Evolutionary conservation across 2,329 filamentous ascomycete species (phyloP).

Genomic region (Fusarium sp.): DNA sequence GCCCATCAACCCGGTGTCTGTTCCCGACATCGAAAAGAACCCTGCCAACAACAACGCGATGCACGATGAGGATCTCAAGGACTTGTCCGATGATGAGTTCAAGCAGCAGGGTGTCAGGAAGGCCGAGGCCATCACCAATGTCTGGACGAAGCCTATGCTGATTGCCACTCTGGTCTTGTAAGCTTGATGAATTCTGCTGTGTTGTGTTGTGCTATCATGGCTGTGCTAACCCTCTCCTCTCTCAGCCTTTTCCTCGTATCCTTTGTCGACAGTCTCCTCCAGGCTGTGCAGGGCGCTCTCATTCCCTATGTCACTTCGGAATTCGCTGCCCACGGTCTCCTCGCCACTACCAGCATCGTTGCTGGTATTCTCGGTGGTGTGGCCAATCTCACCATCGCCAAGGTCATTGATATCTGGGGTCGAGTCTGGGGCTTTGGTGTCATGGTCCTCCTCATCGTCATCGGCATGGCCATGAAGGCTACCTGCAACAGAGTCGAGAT

Average conservation of each 20-base stretch:
- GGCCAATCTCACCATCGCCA: conserved; percentile 8
- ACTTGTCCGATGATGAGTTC: conserved; percentile 11
- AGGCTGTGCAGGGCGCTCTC: conserved; percentile 45
- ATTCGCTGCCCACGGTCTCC: conserved; percentile 61
- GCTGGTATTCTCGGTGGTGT: conserved; percentile 39
- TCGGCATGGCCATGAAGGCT: conserved; percentile 70
- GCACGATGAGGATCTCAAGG: conserved; percentile 17
- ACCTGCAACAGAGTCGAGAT: conserved; percentile 63
- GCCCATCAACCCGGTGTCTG: conserved; percentile 16
- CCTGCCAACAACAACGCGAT: conserved; percentile 13
- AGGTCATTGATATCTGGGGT: conserved; percentile 21
- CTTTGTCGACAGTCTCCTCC: conserved; percentile 58
- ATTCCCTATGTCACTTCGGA: conserved; percentile 58
- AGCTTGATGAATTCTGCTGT: background rate
- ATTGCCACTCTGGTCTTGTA: conserved; percentile 46
- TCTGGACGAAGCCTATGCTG: conserved; percentile 52
- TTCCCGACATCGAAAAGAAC: conserved; percentile 24
- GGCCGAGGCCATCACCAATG: conserved; percentile 51
- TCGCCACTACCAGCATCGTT: conserved; percentile 63
- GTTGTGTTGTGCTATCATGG: no score
- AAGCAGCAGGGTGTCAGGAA: conserved; percentile 39
- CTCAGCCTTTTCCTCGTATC: conserved; percentile 56
- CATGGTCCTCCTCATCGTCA: conserved; percentile 50
- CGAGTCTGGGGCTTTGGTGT: conserved; percentile 11
- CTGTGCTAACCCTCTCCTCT: background rate